Evolutionary conservation across 768 basidiomycete species (phyloP), one percentile per base, ranked within the genome.

Genomic region (Mycena pura): DNA sequence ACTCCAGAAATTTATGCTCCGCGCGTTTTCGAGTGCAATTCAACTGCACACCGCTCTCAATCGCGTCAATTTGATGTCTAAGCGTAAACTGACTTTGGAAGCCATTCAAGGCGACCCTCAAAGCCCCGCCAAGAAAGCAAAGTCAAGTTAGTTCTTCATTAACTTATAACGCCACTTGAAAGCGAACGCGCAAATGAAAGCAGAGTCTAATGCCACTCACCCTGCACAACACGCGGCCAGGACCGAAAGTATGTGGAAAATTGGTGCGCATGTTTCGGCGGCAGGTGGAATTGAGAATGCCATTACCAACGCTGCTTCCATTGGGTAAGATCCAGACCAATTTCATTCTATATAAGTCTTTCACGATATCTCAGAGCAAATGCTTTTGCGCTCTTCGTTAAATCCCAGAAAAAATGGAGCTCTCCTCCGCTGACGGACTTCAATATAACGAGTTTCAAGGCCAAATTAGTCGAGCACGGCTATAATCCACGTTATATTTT

Each of bases 251-350:
- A 66, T 69, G 0, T 91, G 88, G 88, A 89, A 90, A 69, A 78
- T 95, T 13, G 93, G 93, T 2, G 92, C 92, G 5, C 93, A 96
- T 68, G 90, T 94, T 22, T 93, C 92, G 14, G 83, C 90, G 9
- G 85, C 87, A 0, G 92, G 92, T 3, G 93, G 93, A 1, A 85
- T 93, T 0, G 90, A 92, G 70, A 90, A 91, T 55, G 74, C 90
- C 0, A 73, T 93, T 17, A 55, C 82, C 5, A 90, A 93, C 60
- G 92, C 93, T 15, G 84, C 88, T 15, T 75, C 78, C 19, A 86
- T 92, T 39, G 86, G 91, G 90, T 91, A 60, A 57, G 9, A 28
- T 36, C 9, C 31, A 9, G 15, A 40, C 34, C n/a, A 34, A 17
- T 52, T 44, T 6, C 38, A 29, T 57, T 32, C 10, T 9, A 11